A percentile compares a stretch with the other conserved stretches of the same genome.
phyloP scores from a whole-genome alignment of 345 rosid genomes.

The Syzygium aromaticum region DNA sequence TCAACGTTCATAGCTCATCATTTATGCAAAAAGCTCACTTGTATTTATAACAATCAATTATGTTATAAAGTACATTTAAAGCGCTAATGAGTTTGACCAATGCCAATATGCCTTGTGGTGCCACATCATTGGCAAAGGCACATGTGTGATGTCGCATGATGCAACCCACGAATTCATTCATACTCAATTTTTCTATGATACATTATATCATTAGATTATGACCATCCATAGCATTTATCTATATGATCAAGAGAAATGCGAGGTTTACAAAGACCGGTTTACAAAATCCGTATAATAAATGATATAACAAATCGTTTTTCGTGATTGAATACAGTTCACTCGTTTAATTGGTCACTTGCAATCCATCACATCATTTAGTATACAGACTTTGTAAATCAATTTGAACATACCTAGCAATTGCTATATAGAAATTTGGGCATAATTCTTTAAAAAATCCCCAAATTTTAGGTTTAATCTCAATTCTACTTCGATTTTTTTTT shows the following conservation, averaged over 20 bases:
- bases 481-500: too few relatives aligned
- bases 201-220: background rate
- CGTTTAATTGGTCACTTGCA: background rate
- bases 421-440: too few relatives aligned
- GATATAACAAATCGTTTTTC: background rate
- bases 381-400: background rate
- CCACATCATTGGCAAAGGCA: background rate
- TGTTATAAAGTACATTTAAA: background rate
- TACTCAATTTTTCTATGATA: background rate
- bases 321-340: rapidly evolving
- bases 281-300: background rate
- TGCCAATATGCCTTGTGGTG: background rate
- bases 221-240: background rate
- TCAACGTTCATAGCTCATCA: background rate
- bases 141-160: background rate
- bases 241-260: background rate
- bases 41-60: background rate
- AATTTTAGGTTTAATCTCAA: too few relatives aligned
- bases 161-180: background rate
- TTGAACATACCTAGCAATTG: background rate
- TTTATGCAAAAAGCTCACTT: background rate
- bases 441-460: too few relatives aligned
- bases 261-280: background rate
- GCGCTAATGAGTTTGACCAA: background rate
- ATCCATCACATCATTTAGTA: background rate